These are phyloP conservation scores for Tetragonia tetragonoides DNA, from an alignment of 148 eudicot species.

Conservation along the genomic window DNA sequence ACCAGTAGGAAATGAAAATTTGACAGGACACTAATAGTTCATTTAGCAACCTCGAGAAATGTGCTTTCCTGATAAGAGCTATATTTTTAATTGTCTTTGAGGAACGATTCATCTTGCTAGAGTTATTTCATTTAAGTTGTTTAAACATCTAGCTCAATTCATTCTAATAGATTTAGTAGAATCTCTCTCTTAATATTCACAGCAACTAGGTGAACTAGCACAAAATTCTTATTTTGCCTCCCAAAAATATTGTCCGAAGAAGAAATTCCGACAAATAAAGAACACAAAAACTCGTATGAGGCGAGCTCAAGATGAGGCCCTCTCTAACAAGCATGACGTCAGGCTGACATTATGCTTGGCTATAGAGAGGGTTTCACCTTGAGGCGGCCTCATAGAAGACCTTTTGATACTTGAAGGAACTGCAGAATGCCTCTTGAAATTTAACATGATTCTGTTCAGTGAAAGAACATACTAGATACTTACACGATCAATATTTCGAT, in stretches of 20 bases:
- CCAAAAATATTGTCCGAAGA: background rate
- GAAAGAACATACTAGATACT: slow-evolving; percentile 22
- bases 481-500: slow-evolving; percentile 71
- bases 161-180: background rate
- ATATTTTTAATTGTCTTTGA: background rate
- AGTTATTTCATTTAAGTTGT: background rate
- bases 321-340: too few relatives aligned
- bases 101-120: background rate
- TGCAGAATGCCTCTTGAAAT: background rate
- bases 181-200: background rate
- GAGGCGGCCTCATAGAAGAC: too few relatives aligned
- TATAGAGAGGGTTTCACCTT: too few relatives aligned
- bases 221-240: background rate
- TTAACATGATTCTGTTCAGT: background rate
- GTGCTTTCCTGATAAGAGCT: background rate
- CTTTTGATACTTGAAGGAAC: background rate
- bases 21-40: background rate
- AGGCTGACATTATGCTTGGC: too few relatives aligned
- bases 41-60: background rate
- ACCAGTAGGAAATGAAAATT: background rate
- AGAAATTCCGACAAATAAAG: background rate
- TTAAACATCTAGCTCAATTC: background rate
- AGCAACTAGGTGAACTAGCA: background rate
- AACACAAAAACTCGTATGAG: too few relatives aligned
- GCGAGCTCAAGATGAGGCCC: too few relatives aligned